A percentile compares a stretch with the other conserved stretches of the same genome.
These are phyloP conservation scores for Quercus lobata DNA, from an alignment of 331 rosid species.

Conservation along the genomic window DNA sequence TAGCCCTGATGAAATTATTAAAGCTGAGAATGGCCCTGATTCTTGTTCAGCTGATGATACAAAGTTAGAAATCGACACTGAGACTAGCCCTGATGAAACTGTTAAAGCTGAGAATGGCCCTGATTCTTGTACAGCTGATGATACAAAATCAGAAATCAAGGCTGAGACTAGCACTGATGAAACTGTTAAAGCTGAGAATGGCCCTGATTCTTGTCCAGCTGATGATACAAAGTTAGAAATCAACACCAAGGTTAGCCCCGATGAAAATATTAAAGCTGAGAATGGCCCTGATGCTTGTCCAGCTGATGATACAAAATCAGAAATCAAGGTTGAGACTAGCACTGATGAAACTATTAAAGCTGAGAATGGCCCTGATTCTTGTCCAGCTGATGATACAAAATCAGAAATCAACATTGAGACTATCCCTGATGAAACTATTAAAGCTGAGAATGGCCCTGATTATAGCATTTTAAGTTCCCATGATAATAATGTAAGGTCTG, in stretches of 20 bases:
- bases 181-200: background rate
- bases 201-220: background rate
- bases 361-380: background rate
- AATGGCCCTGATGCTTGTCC: background rate
- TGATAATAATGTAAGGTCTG: conserved; percentile 6
- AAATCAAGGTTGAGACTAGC: background rate
- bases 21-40: background rate
- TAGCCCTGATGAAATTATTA: background rate
- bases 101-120: background rate
- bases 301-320: background rate
- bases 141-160: background rate
- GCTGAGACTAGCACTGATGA: background rate
- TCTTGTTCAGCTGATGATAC: background rate
- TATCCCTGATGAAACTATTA: background rate
- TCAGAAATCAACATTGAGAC: background rate
- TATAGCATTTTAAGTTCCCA: conserved; percentile 5
- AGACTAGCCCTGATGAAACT: conserved; percentile 2
- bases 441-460: conserved; percentile 9
- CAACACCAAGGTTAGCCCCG: background rate
- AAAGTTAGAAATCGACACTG: conserved; percentile 2
- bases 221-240: background rate
- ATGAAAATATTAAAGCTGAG: background rate
- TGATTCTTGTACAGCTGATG: background rate
- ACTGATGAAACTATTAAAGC: background rate
- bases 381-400: too few relatives aligned